These are phyloP conservation scores for Cutaneotrichosporon mucoides DNA, from an alignment of 1,284 basidiomycete genomes.

Conservation along the genomic window DNA sequence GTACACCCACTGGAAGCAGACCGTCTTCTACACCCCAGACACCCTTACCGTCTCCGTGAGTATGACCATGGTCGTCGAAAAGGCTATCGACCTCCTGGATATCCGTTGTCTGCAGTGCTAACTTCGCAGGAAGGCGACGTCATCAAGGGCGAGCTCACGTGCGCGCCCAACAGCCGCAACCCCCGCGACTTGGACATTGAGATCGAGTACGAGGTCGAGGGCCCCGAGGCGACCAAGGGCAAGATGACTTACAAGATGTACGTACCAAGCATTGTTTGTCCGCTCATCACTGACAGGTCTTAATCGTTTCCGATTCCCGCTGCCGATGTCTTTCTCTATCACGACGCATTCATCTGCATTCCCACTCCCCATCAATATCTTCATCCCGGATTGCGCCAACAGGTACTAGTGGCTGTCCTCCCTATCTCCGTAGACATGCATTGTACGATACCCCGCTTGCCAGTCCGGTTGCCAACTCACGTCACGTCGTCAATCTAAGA, in stretches of 20 bases:
- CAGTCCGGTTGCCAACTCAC: no score
- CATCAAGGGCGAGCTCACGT: slow-evolving; percentile 67
- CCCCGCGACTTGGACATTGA: slow-evolving; percentile 88
- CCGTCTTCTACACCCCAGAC: slow-evolving; percentile 89
- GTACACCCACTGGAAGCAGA: slow-evolving; percentile 98
- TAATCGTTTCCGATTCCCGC: slow-evolving; percentile 17
- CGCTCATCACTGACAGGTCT: slow-evolving; percentile 42
- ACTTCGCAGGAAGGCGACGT: slow-evolving; percentile 57
- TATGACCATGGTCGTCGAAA: background rate
- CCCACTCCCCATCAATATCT: background rate
- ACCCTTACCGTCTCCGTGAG: slow-evolving; percentile 53
- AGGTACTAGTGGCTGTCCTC: slow-evolving; percentile 25
- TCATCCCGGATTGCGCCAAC: slow-evolving; percentile 5
- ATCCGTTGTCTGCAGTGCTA: background rate
- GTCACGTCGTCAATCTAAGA: background rate
- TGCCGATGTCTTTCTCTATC: background rate
- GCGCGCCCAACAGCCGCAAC: slow-evolving; percentile 83
- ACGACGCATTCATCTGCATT: background rate
- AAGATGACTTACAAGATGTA: slow-evolving; percentile 53
- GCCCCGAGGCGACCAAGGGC: slow-evolving; percentile 41
- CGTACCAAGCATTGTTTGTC: slow-evolving; percentile 22
- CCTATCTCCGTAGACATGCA: slow-evolving; percentile 18
- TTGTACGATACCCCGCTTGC: slow-evolving; percentile 21
- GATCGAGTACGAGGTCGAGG: slow-evolving; percentile 63
- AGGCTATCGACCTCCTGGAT: no score